phyloP scores from a whole-genome alignment of 148 eudicot species.

The Polygonum maritimum region DNA sequence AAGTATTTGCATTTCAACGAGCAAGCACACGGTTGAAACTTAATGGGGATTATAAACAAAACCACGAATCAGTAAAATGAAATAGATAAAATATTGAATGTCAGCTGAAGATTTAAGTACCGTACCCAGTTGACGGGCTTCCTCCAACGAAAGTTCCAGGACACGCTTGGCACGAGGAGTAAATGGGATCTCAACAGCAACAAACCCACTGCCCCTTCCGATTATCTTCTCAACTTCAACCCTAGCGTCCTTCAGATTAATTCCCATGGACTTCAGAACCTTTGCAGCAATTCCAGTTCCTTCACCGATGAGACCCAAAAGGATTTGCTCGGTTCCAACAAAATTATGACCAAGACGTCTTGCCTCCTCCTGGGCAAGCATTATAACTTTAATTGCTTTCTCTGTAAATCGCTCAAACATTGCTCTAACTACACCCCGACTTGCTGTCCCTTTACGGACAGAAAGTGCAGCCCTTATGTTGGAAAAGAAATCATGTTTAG shows the following conservation, averaged over 20 bases:
- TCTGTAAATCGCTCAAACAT: slow-evolving; percentile 97
- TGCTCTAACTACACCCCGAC: slow-evolving; percentile 52
- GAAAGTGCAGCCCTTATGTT: slow-evolving; percentile 47
- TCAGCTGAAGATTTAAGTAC: neutral
- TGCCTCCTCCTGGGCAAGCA: slow-evolving; percentile 99
- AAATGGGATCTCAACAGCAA: slow-evolving; percentile 86
- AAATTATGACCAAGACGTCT: slow-evolving; percentile 83
- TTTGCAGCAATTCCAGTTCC: slow-evolving; percentile 99
- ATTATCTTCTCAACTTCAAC: slow-evolving; percentile 94
- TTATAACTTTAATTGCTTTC: slow-evolving; percentile 86
- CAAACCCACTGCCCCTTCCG: slow-evolving; percentile 94
- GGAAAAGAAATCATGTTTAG: slow-evolving; percentile 40
- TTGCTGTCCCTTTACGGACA: slow-evolving; percentile 34
- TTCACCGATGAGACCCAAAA: slow-evolving; percentile 93
- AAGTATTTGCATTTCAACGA: neutral
- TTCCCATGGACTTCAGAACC: slow-evolving; percentile 95
- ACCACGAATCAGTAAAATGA: neutral
- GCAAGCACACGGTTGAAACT: neutral
- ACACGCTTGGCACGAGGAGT: slow-evolving; percentile 97
- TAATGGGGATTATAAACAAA: neutral
- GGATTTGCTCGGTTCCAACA: slow-evolving; percentile 93
- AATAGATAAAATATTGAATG: neutral
- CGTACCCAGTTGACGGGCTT: slow-evolving; percentile 87
- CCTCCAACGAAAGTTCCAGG: slow-evolving; percentile 82
- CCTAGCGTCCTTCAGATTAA: slow-evolving; percentile 88